A percentile compares a stretch with the other conserved stretches of the same genome.
phyloP scores from a whole-genome alignment of 1,139 yeast species.

The Eremothecium coryli region DNA sequence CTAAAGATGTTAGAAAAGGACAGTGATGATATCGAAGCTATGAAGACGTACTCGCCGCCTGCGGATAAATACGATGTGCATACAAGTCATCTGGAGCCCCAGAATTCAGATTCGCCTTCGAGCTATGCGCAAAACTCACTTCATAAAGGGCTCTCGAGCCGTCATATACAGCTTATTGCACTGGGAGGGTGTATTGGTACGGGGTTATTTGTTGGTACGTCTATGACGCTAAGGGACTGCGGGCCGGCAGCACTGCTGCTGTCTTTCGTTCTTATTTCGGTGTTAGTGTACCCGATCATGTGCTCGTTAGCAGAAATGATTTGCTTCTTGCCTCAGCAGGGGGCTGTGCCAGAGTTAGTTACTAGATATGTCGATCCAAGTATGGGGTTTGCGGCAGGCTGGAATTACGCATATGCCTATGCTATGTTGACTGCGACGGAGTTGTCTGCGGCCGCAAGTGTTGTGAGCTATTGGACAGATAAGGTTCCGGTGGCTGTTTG shows the following conservation, averaged over 20 bases:
- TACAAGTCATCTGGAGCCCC: not conserved
- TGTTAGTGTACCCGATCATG: constrained; percentile 54
- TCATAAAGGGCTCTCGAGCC: constrained; percentile 52
- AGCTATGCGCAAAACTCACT: constrained; percentile 18
- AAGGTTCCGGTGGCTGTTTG: constrained; percentile 39
- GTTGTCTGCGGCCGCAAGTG: constrained; percentile 68
- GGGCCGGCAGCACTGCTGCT: constrained; percentile 62
- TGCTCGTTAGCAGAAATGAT: constrained; percentile 75
- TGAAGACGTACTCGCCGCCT: no score
- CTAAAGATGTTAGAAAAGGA: no score
- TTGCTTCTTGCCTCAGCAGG: constrained; percentile 54
- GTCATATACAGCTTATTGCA: constrained; percentile 66
- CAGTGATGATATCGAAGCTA: no score
- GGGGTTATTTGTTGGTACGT: constrained; percentile 53
- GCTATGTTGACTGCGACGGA: constrained; percentile 61
- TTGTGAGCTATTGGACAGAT: constrained; percentile 42
- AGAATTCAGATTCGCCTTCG: not conserved
- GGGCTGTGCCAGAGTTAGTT: constrained; percentile 24
- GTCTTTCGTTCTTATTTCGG: constrained; percentile 27
- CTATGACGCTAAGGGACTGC: constrained; percentile 49
- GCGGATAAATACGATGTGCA: no score
- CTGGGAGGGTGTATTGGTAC: constrained; percentile 82
- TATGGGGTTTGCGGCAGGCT: constrained; percentile 64
- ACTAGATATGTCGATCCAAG: constrained; percentile 52
- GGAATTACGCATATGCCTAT: constrained; percentile 51